A percentile compares a stretch with the other conserved stretches of the same genome.
Conservation (phyloP, 345 rosid genomes). For the Rhodamnia argentea region DNA sequence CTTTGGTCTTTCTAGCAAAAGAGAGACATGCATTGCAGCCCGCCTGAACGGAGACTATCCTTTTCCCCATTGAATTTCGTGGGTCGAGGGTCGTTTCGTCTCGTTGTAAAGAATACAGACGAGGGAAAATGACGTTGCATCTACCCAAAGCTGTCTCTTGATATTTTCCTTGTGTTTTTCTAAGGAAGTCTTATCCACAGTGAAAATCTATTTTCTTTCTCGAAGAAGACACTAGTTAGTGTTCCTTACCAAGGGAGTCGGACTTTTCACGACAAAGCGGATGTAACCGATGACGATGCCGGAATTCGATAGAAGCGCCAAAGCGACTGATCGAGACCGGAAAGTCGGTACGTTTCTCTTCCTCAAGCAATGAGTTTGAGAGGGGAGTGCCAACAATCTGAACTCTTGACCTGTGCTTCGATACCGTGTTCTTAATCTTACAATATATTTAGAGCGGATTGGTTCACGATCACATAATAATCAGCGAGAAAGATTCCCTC, state of each 20-base stretch:
- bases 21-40: no score
- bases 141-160: background rate
- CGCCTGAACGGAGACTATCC: no score
- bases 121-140: background rate
- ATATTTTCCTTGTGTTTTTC: background rate
- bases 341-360: background rate
- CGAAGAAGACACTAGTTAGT: background rate
- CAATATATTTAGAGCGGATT: background rate
- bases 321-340: background rate
- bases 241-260: no score
- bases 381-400: background rate
- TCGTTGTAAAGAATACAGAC: background rate
- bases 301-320: background rate
- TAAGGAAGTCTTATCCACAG: background rate
- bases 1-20: no score
- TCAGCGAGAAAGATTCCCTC: background rate
- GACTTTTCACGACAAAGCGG: no score
- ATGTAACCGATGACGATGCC: background rate
- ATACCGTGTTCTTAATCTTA: background rate
- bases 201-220: background rate
- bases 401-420: background rate
- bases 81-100: background rate
- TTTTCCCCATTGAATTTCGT: no score
- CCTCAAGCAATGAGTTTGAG: background rate
- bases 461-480: background rate